phyloP scores from a whole-genome alignment of 2,329 filamentous ascomycete species.

The Aspergillus pseudonomiae region DNA sequence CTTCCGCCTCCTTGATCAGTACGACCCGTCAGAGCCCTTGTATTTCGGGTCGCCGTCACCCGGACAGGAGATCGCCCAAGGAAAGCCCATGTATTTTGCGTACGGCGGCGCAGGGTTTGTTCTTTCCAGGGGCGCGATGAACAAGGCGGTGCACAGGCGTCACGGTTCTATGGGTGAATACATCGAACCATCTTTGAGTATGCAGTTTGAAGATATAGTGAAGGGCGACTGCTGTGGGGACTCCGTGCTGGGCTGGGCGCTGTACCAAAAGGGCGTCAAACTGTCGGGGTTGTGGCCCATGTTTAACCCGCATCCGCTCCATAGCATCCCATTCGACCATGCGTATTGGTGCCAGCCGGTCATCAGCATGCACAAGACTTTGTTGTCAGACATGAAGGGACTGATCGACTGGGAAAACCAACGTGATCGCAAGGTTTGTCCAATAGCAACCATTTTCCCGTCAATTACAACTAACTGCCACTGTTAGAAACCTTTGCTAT shows the following conservation, averaged over 20 bases:
- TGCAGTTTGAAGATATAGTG: slow-evolving; percentile 47
- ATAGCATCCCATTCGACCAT: slow-evolving; percentile 52
- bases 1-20: slow-evolving; percentile 54
- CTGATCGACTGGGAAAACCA: slow-evolving; percentile 50
- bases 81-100: slow-evolving; percentile 46
- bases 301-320: slow-evolving; percentile 54
- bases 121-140: slow-evolving; percentile 50
- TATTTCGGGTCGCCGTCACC: slow-evolving; percentile 57
- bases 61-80: slow-evolving; percentile 29
- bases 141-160: slow-evolving; percentile 38
- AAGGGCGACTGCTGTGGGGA: slow-evolving; percentile 57
- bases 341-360: slow-evolving; percentile 57
- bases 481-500: slow-evolving; percentile 23
- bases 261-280: slow-evolving; percentile 49
- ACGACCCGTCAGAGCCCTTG: slow-evolving; percentile 48
- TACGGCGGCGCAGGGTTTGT: slow-evolving; percentile 55
- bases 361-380: slow-evolving; percentile 54
- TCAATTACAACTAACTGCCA: neutral
- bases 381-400: slow-evolving; percentile 51
- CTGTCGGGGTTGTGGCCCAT: slow-evolving; percentile 55
- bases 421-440: slow-evolving; percentile 26
- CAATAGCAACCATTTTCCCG: no score
- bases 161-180: slow-evolving; percentile 38
- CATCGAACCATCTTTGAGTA: slow-evolving; percentile 41
- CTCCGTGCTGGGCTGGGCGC: slow-evolving; percentile 53